Percentiles rank a stretch among this genome's conserved stretches.
Conservation (phyloP, 2,329 filamentous ascomycete genomes). For the Aspergillus sp. region DNA sequence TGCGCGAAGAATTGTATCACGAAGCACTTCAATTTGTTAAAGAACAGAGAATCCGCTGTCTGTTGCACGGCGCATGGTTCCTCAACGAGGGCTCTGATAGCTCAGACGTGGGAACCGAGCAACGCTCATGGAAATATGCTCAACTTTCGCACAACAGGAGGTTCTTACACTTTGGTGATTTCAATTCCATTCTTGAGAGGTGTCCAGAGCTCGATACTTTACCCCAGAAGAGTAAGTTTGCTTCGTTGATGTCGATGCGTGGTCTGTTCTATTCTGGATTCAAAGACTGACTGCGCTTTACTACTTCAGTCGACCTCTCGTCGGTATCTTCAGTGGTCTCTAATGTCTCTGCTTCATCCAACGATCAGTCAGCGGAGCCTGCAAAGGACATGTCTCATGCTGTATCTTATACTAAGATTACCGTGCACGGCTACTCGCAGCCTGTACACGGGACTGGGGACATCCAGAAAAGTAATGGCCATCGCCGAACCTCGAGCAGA, state of each 20-base stretch:
- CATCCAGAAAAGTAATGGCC: conserved; percentile 37
- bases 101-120: conserved; percentile 50
- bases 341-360: conserved; percentile 73
- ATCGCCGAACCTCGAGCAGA: conserved; percentile 36
- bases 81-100: conserved; percentile 55
- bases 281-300: conserved; percentile 6
- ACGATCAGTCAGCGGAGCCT: conserved; percentile 51
- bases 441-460: conserved; percentile 31
- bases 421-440: conserved; percentile 73
- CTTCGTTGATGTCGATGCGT: not conserved
- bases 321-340: conserved; percentile 91
- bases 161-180: conserved; percentile 88
- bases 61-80: conserved; percentile 91
- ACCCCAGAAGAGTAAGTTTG: conserved; percentile 66
- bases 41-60: conserved; percentile 88
- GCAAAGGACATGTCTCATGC: conserved; percentile 46
- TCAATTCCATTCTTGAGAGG: conserved; percentile 63
- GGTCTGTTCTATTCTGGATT: not conserved
- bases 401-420: conserved; percentile 74
- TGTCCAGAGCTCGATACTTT: conserved; percentile 74
- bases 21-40: conserved; percentile 96
- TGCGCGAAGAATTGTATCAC: conserved; percentile 86
- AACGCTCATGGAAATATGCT: conserved; percentile 72
- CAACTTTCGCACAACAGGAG: conserved; percentile 88
- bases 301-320: conserved; percentile 68